A percentile compares a stretch with the other conserved stretches of the same genome.
These are phyloP conservation scores for Coemansia umbellata DNA, from an alignment of 192 early-diverging fungal genomes.

Conservation along the genomic window DNA sequence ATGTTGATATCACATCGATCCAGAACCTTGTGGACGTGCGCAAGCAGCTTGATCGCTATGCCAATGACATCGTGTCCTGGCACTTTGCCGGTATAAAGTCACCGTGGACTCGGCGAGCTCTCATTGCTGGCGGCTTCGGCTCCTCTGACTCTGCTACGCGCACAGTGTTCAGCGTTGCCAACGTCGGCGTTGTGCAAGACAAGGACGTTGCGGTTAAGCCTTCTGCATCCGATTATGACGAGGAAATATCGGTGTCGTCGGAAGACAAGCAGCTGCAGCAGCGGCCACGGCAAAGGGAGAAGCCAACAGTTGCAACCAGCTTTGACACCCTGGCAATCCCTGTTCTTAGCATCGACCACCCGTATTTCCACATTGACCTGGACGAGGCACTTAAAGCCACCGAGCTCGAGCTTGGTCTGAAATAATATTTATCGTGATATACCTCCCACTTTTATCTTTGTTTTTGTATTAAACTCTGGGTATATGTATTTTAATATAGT, in stretches of 20 bases:
- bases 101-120: slow-evolving; percentile 33
- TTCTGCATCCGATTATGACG: background rate
- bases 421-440: too few species aligned
- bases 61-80: slow-evolving; percentile 49
- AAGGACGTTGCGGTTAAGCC: background rate
- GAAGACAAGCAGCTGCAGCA: background rate
- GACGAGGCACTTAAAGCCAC: slow-evolving; percentile 45
- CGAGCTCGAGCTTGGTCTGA: slow-evolving; percentile 35
- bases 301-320: slow-evolving; percentile 6
- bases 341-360: slow-evolving; percentile 33
- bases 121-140: slow-evolving; percentile 47
- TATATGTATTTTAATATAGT: too few species aligned
- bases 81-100: slow-evolving; percentile 54
- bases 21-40: slow-evolving; percentile 69
- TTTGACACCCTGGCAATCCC: slow-evolving; percentile 32
- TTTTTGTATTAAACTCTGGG: too few species aligned
- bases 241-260: background rate
- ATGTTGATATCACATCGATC: slow-evolving; percentile 76
- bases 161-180: slow-evolving; percentile 44
- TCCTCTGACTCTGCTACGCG: slow-evolving; percentile 12
- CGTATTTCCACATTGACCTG: slow-evolving; percentile 47
- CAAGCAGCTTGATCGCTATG: slow-evolving; percentile 54
- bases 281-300: background rate
- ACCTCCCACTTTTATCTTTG: background rate
- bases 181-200: slow-evolving; percentile 22